Evolutionary conservation across 768 basidiomycete genomes (phyloP).

Genomic region (Auricularia sp.): DNA sequence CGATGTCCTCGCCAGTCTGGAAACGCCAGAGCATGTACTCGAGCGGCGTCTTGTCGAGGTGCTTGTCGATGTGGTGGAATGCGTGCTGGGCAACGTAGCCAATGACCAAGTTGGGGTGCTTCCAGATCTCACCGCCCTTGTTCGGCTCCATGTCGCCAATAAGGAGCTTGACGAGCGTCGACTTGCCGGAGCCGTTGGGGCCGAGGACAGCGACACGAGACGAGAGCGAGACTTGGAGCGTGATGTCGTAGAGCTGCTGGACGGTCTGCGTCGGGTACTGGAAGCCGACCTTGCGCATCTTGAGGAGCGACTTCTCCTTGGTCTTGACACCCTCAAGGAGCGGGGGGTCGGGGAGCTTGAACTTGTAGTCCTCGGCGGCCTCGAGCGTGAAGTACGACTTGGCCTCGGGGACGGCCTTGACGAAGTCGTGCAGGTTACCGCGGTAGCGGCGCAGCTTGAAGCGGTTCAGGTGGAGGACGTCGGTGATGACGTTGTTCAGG

Average conservation of each 20-base stretch:
- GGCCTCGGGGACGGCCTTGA: constrained; percentile 90
- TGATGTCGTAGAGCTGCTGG: constrained; percentile 90
- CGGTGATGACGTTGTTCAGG: constrained; percentile 97
- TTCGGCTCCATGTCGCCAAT: constrained; percentile 95
- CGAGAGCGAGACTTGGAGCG: constrained; percentile 92
- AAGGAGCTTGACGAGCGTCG: constrained; percentile 92
- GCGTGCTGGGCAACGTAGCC: constrained; percentile 99
- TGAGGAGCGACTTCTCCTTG: constrained; percentile 93
- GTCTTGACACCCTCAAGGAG: constrained; percentile 99
- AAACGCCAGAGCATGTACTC: constrained; percentile 99
- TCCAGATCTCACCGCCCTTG: constrained; percentile 96
- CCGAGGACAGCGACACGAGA: constrained; percentile 98
- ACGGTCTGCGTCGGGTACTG: constrained; percentile 81
- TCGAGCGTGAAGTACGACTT: constrained; percentile 96
- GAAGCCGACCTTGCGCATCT: constrained; percentile 98
- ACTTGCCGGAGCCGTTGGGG: constrained; percentile 98
- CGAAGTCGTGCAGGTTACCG: constrained; percentile 92
- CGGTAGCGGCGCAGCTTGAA: constrained; percentile 95
- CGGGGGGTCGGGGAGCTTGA: constrained; percentile 95
- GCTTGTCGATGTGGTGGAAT: constrained; percentile 98
- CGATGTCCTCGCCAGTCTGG: constrained; percentile 98
- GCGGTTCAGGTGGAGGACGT: constrained; percentile 94
- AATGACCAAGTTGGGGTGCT: constrained; percentile 98
- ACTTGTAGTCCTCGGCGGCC: constrained; percentile 93
- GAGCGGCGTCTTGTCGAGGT: constrained; percentile 96